phyloP scores from a whole-genome alignment of 495 filamentous ascomycete genomes.

The Aspergillus homomorphus region DNA sequence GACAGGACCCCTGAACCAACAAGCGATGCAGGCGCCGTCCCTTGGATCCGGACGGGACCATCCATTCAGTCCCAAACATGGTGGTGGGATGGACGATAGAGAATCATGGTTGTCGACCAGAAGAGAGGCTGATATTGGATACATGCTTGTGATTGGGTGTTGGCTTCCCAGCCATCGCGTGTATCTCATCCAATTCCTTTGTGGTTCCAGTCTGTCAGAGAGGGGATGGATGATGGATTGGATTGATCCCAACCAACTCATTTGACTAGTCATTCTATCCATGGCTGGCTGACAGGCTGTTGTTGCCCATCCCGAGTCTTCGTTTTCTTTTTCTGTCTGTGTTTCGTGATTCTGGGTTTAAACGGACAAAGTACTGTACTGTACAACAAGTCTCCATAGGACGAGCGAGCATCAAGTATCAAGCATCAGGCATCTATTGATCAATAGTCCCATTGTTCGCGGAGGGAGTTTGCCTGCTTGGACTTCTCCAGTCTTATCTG shows the following conservation, averaged over 20 bases:
- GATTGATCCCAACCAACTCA: not conserved
- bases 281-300: not conserved
- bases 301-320: not conserved
- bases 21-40: not conserved
- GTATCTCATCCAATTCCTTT: not conserved
- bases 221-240: too few species aligned
- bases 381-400: too few species aligned
- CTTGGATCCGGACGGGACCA: not conserved
- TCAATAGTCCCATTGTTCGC: not conserved
- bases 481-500: too few species aligned
- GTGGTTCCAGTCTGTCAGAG: not conserved
- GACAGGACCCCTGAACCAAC: not conserved
- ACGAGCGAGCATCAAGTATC: not conserved
- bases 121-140: not conserved
- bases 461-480: not conserved
- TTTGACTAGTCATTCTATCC: not conserved
- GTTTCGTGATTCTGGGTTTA: not conserved
- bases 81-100: not conserved
- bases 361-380: too few species aligned
- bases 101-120: not conserved
- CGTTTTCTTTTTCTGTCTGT: not conserved
- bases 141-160: not conserved
- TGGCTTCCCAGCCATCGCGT: not conserved
- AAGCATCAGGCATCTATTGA: not conserved
- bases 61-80: not conserved